phyloP scores from a whole-genome alignment of 169 alveolate genomes.

The Plasmodium gaboni region DNA sequence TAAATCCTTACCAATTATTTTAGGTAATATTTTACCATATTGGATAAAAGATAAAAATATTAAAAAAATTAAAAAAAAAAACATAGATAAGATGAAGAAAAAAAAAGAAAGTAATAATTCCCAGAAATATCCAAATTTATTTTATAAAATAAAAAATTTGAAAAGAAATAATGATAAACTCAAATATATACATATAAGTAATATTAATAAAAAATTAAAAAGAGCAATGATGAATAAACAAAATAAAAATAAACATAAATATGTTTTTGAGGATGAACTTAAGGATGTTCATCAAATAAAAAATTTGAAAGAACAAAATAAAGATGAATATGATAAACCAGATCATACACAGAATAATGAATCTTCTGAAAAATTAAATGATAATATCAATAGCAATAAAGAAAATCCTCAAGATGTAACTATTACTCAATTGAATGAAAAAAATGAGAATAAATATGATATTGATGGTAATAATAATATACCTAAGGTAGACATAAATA shows the following conservation, averaged over 20 bases:
- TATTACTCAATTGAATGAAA: neutral
- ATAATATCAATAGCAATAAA: neutral
- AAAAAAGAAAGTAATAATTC: conserved; percentile 22
- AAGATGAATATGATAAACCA: neutral
- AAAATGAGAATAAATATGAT: conserved; percentile 11
- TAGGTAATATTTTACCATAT: conserved; percentile 74
- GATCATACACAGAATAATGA: neutral
- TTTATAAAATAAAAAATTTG: conserved; percentile 61
- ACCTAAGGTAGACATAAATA: neutral
- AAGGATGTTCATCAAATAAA: neutral
- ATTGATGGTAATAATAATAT: conserved; percentile 4
- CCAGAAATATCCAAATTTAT: conserved; percentile 9
- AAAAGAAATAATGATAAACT: conserved; percentile 25
- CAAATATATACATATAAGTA: conserved; percentile 26
- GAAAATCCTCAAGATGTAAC: neutral
- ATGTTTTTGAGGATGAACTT: conserved; percentile 6
- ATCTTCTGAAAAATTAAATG: neutral
- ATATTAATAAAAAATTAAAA: conserved; percentile 41
- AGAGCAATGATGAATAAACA: conserved; percentile 1
- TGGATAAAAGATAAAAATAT: conserved; percentile 37
- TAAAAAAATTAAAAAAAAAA: conserved; percentile 34
- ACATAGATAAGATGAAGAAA: conserved; percentile 13
- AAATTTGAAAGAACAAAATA: neutral
- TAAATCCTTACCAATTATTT: conserved; percentile 50
- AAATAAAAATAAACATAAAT: conserved; percentile 26